A percentile compares a stretch with the other conserved stretches of the same genome.
Conservation (phyloP, 371 early-diverging fungal genomes). For the Rhizomucor pusillus region DNA sequence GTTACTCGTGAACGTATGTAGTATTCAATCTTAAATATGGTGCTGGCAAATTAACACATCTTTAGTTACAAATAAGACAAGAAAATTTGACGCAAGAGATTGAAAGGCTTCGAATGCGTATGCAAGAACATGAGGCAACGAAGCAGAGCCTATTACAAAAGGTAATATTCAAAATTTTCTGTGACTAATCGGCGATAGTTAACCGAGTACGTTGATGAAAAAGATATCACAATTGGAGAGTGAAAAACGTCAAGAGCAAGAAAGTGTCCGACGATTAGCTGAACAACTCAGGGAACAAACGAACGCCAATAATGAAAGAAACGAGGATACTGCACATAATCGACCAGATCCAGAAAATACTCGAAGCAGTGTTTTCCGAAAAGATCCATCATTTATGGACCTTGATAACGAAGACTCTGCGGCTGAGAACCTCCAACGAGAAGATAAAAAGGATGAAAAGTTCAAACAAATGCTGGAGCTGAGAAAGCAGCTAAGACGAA, state of each 20-base stretch:
- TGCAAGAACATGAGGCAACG: constrained; percentile 24
- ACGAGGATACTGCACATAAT: constrained; percentile 4
- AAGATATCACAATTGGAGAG: constrained; percentile 37
- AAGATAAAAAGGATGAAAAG: constrained; percentile 4
- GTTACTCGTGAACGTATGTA: too few relatives aligned
- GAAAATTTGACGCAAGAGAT: constrained; percentile 21
- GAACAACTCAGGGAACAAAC: constrained; percentile 14
- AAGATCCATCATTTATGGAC: constrained; percentile 6
- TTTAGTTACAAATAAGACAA: constrained; percentile 16
- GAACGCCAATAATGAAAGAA: constrained; percentile 9
- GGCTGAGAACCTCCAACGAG: not conserved
- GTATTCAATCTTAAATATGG: too few relatives aligned
- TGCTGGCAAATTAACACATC: not conserved
- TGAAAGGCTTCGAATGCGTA: constrained; percentile 14
- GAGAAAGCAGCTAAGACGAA: constrained; percentile 34
- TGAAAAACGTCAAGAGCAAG: constrained; percentile 28
- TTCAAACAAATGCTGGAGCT: constrained; percentile 26
- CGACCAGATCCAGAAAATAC: not conserved
- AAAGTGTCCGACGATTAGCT: constrained; percentile 13
- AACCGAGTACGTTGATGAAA: not conserved
- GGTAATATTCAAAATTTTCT: constrained; percentile 7
- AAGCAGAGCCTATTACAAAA: constrained; percentile 20
- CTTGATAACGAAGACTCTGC: constrained; percentile 1
- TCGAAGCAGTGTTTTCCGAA: not conserved
- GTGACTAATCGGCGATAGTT: not conserved